A percentile compares a stretch with the other conserved stretches of the same genome.
phyloP scores from a whole-genome alignment of 768 basidiomycete species.

The Psilocybe tampanensis region DNA sequence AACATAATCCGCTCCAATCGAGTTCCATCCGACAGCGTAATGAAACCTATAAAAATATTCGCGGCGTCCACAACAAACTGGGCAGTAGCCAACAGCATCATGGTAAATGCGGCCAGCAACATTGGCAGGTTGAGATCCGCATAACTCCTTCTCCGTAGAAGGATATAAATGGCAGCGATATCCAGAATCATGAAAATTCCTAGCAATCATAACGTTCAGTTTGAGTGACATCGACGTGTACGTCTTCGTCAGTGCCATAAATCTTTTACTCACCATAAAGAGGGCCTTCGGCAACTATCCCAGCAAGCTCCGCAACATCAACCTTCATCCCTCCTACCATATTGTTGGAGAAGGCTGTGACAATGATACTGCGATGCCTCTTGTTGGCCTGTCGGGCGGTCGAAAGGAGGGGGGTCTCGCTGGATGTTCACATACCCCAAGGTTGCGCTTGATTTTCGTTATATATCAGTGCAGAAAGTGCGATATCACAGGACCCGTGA shows the following conservation, averaged over 20 bases:
- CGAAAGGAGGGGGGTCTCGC: too few species aligned
- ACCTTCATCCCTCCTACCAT: not conserved
- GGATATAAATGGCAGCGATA: slow-evolving; percentile 10
- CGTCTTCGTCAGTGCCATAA: too few species aligned
- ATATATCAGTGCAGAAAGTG: not conserved
- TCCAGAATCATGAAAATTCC: slow-evolving; percentile 12
- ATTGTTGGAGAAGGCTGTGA: not conserved
- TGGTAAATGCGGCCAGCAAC: slow-evolving; percentile 10
- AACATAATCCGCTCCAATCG: slow-evolving; percentile 9
- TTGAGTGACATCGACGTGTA: not conserved
- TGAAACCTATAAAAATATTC: slow-evolving; percentile 8
- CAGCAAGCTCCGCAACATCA: slow-evolving; percentile 12
- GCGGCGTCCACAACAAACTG: slow-evolving; percentile 14
- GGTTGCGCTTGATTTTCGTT: not conserved
- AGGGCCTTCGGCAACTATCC: slow-evolving; percentile 11
- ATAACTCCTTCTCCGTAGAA: slow-evolving; percentile 1
- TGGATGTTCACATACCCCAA: not conserved
- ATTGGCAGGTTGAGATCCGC: slow-evolving; percentile 14
- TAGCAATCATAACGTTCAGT: not conserved
- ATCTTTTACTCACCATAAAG: not conserved
- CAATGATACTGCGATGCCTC: not conserved
- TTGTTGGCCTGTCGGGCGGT: not conserved
- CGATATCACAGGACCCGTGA: too few species aligned
- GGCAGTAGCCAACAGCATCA: slow-evolving; percentile 14
- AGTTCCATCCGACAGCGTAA: slow-evolving; percentile 7